phyloP scores from a whole-genome alignment of 148 eudicot genomes.

The Heliosperma pusillum region DNA sequence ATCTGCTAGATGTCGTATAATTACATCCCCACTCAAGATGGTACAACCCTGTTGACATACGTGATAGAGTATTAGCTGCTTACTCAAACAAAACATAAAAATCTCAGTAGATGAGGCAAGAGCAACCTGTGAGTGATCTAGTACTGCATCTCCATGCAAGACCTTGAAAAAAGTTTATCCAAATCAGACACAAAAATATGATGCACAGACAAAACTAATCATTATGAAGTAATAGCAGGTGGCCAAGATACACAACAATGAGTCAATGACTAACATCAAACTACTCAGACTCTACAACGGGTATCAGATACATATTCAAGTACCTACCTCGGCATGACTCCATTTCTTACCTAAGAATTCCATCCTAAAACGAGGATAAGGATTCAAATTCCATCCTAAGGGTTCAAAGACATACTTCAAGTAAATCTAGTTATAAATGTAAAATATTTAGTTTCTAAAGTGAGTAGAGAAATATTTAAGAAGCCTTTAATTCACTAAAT shows the following conservation, averaged over 20 bases:
- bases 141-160: conserved; percentile 95
- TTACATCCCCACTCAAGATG: conserved; percentile 94
- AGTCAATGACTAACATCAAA: neutral
- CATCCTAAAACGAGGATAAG: neutral
- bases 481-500: neutral
- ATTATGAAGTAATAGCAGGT: neutral
- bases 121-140: conserved; percentile 72
- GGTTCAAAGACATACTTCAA: neutral
- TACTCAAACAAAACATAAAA: neutral
- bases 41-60: conserved; percentile 70
- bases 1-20: conserved; percentile 83
- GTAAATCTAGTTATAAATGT: too few relatives aligned
- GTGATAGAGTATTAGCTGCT: neutral
- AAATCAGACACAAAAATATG: neutral
- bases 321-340: neutral
- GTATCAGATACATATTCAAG: neutral
- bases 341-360: neutral
- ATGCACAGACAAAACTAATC: neutral
- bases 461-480: neutral
- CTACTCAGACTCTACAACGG: neutral
- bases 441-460: neutral
- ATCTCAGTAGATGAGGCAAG: neutral
- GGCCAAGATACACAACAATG: neutral
- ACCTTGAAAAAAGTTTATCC: conserved; percentile 42
- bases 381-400: neutral